Conservation (phyloP, 805 yeast species). For the Pichia exigua region DNA sequence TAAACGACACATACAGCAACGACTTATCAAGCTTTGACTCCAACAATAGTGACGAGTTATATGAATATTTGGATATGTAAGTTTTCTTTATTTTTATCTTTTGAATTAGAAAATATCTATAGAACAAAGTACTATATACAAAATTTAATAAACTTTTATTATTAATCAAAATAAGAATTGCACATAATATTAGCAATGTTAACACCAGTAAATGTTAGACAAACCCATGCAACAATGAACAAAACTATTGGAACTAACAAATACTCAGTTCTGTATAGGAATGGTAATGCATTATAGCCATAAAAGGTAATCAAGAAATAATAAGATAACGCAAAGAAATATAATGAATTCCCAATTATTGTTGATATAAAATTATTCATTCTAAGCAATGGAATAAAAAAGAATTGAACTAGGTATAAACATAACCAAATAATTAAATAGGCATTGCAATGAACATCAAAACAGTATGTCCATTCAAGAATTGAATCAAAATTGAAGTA, state of each 20-base stretch:
- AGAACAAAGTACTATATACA: neutral
- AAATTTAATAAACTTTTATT: neutral
- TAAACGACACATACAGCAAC: neutral
- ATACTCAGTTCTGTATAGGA: slow-evolving; percentile 53
- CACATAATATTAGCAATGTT: slow-evolving; percentile 67
- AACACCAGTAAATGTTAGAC: slow-evolving; percentile 54
- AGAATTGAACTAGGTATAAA: slow-evolving; percentile 65
- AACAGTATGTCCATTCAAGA: slow-evolving; percentile 91
- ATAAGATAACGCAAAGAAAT: slow-evolving; percentile 64
- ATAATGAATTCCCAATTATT: slow-evolving; percentile 70
- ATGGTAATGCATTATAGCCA: slow-evolving; percentile 78
- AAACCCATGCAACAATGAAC: slow-evolving; percentile 48
- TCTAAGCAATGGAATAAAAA: slow-evolving; percentile 64
- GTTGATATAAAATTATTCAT: slow-evolving; percentile 59
- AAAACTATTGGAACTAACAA: slow-evolving; percentile 58
- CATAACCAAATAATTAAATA: slow-evolving; percentile 72
- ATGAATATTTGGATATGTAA: neutral
- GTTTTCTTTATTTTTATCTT: neutral
- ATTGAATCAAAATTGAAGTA: slow-evolving; percentile 29
- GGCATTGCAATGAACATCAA: slow-evolving; percentile 91
- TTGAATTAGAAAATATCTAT: neutral
- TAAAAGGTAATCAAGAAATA: slow-evolving; percentile 77
- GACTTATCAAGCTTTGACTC: neutral
- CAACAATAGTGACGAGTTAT: neutral
- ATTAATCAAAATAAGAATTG: slow-evolving; percentile 24